phyloP scores from a whole-genome alignment of 1,284 basidiomycete genomes.

The Cryptococcus sp. region DNA sequence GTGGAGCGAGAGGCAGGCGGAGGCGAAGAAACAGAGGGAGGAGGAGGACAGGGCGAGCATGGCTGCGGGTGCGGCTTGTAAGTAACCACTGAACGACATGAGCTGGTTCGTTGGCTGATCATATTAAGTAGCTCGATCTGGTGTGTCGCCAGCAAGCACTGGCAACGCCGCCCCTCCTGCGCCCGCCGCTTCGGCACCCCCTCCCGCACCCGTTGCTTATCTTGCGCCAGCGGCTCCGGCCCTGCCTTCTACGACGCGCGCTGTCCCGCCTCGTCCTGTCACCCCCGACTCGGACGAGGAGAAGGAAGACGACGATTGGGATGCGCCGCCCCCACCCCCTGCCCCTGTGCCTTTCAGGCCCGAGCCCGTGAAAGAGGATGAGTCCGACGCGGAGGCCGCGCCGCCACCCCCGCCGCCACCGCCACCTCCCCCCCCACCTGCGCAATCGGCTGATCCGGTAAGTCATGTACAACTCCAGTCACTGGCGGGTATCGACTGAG shows the following conservation, averaged over 20 bases:
- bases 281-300: conserved; percentile 43
- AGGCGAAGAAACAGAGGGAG: conserved; percentile 75
- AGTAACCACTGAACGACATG: conserved; percentile 22
- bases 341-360: conserved; percentile 30
- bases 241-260: conserved; percentile 8
- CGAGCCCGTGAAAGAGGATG: conserved; percentile 21
- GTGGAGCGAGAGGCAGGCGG: conserved; percentile 84
- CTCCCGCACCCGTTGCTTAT: conserved; percentile 6
- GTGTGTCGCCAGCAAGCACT: conserved; percentile 2
- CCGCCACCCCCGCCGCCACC: conserved; percentile 48
- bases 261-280: conserved; percentile 40
- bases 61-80: conserved; percentile 53
- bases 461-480: conserved; percentile 2
- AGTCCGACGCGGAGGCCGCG: conserved; percentile 37
- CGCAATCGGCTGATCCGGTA: conserved; percentile 53
- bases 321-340: conserved; percentile 31
- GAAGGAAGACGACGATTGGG: conserved; percentile 43
- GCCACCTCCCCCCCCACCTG: conserved; percentile 51
- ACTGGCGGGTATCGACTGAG: no score
- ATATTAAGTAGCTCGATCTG: conserved; percentile 1
- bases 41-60: conserved; percentile 72
- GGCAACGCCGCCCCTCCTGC: neutral
- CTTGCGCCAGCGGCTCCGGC: conserved; percentile 27
- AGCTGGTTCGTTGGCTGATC: no score
- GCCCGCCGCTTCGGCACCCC: neutral